These are phyloP conservation scores for Gracilaria domingensis DNA, from an alignment of 23 red algal species.

Conservation along the genomic window DNA sequence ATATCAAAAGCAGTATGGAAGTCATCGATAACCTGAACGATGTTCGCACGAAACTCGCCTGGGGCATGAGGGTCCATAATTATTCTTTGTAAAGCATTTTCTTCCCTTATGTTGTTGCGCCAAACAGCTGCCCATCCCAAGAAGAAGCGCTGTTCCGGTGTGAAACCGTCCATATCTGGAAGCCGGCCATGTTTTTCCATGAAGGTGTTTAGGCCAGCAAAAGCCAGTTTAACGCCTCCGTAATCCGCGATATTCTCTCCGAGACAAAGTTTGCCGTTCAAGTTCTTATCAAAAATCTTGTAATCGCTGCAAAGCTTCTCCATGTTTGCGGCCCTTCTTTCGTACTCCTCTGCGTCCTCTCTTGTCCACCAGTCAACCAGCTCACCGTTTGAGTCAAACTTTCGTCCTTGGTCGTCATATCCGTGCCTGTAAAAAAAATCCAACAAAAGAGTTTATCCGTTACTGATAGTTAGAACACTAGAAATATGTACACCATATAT, in stretches of 20 bases:
- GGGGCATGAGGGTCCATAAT: conserved; percentile 78
- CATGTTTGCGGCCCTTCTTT: conserved; percentile 66
- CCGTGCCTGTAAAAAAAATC: conserved; percentile 38
- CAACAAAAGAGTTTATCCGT: conserved; percentile 11
- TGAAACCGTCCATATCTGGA: conserved; percentile 63
- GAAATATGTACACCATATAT: too few species aligned
- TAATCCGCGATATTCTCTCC: conserved; percentile 89
- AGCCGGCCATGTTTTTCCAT: conserved; percentile 68
- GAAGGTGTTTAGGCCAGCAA: conserved; percentile 48
- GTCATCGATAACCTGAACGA: conserved; percentile 62
- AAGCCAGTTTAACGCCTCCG: conserved; percentile 72
- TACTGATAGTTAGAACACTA: too few species aligned
- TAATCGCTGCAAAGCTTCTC: conserved; percentile 75
- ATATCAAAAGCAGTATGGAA: conserved; percentile 69
- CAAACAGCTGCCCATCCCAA: conserved; percentile 72
- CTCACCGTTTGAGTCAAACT: conserved; percentile 78
- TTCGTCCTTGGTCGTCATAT: conserved; percentile 71
- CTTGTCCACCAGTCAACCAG: conserved; percentile 77
- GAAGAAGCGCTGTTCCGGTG: conserved; percentile 79
- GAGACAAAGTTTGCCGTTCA: conserved; percentile 87
- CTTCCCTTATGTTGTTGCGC: conserved; percentile 72
- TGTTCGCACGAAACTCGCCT: conserved; percentile 79
- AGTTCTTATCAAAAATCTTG: conserved; percentile 66
- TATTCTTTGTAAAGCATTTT: conserved; percentile 73
- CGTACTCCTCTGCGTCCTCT: conserved; percentile 70